phyloP scores from a whole-genome alignment of 2,329 filamentous ascomycete genomes.

The Pochonia chlamydosporia region DNA sequence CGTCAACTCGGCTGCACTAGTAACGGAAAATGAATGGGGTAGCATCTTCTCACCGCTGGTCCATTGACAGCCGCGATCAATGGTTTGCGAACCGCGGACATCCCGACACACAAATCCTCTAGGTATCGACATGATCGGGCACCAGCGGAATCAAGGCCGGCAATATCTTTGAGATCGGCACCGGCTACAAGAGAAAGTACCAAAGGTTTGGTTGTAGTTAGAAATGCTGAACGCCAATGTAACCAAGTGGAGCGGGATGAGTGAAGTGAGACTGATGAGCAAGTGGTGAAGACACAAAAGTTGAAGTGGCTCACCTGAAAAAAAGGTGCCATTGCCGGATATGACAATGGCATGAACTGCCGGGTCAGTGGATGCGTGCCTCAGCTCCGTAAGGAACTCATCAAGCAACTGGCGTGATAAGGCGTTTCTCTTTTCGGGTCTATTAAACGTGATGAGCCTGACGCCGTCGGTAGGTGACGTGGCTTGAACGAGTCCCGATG shows the following conservation, averaged over 20 bases:
- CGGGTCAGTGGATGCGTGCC: conserved; percentile 13
- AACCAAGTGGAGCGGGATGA: conserved; percentile 2
- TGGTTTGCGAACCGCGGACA: conserved; percentile 34
- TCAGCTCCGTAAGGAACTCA: conserved; percentile 31
- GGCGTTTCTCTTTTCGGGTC: conserved; percentile 53
- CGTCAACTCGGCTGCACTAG: neutral
- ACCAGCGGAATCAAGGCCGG: conserved; percentile 24
- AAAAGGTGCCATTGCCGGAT: conserved; percentile 25
- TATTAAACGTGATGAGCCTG: conserved; percentile 44
- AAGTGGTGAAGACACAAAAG: neutral
- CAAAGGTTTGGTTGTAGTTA: neutral
- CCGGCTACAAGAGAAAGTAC: conserved; percentile 20
- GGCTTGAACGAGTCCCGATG: conserved; percentile 13
- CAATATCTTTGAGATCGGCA: conserved; percentile 30
- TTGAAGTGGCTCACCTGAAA: conserved; percentile 13
- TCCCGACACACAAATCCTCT: conserved; percentile 33
- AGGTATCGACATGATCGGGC: conserved; percentile 28
- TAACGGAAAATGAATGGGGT: neutral
- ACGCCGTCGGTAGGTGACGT: conserved; percentile 26
- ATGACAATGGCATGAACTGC: conserved; percentile 29
- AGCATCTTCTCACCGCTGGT: conserved; percentile 35
- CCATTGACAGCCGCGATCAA: conserved; percentile 44
- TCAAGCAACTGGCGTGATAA: conserved; percentile 46
- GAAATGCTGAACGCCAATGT: neutral
- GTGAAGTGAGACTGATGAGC: neutral